Base-by-base conservation (phyloP, 179 eudicot species). In the Carnegiea gigantea region DNA sequence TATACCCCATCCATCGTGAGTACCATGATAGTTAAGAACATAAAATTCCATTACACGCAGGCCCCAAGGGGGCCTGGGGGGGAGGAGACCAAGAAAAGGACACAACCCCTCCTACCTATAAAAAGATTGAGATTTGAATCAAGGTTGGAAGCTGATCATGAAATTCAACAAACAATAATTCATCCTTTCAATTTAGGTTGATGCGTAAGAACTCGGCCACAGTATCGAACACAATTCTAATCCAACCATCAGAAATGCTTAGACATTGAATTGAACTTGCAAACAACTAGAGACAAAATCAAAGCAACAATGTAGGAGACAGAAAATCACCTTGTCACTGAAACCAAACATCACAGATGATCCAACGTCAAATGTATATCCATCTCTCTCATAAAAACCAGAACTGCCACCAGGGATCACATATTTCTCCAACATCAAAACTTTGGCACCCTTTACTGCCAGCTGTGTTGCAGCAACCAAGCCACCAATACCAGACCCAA, bases 341-440 rank as follows among this genome's bases (percentile, higher is more conserved):
- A 94, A 96, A 75, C 99, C 99, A 73, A 94, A 96, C 99, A 96
- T 96, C 43, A 96, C 99, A 49, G 99, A 96, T 43, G 99, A 94
- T 51, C 99, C 99, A 82, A 96, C 98, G 89, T 97, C 99, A 80
- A 95, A 97, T 26, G 87, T 91, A 88, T 89, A 97, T 9, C 98
- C 99, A 87, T 93, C 98, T 85, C 93, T 93, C 90, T 93, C 83
- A 79, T 93, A 97, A 89, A 82, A 97, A 78, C 95, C 99, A 77
- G 99, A 93, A 85, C 99, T 97, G 23, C 99, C 99, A 81, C 98
- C 99, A 85, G 98, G 99, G 78, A 97, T 93, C 75, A 97, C 92
- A 87, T 97, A 97, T 89, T 97, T 97, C 91, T 97, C 99, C 78
- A 95, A 85, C 43, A 95, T 97, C 90, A 97, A 90, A 84, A 97